Evolutionary conservation across 257 asterid genomes (phyloP).

Genomic region (Solanum chaucha): DNA sequence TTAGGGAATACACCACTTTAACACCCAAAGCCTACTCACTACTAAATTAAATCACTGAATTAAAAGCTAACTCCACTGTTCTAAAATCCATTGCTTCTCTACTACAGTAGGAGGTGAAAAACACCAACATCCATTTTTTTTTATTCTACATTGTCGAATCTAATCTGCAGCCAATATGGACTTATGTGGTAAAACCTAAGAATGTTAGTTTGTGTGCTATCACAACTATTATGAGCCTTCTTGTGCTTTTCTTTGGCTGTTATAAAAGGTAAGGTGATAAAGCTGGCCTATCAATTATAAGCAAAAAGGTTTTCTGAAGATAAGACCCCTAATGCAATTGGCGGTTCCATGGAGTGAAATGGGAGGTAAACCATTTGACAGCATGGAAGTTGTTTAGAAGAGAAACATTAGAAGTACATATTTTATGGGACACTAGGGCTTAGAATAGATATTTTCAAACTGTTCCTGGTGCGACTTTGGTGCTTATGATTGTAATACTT

Average conservation of each 20-base stretch:
- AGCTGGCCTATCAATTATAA: not conserved
- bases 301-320: not conserved
- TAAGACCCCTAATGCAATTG: not conserved
- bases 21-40: not conserved
- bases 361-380: not conserved
- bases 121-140: not conserved
- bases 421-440: not conserved
- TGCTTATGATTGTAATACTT: not conserved
- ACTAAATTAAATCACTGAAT: not conserved
- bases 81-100: not conserved
- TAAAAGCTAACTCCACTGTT: not conserved
- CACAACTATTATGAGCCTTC: not conserved
- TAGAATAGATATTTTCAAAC: not conserved
- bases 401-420: not conserved
- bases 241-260: not conserved
- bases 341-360: not conserved
- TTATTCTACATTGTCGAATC: not conserved
- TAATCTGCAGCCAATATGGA: not conserved
- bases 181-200: not conserved
- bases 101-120: not conserved
- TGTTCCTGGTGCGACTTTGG: not conserved
- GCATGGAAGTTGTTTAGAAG: not conserved
- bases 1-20: not conserved
- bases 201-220: not conserved
- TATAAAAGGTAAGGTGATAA: not conserved